A percentile compares a stretch with the other conserved stretches of the same genome.
Evolutionary conservation across 1,284 basidiomycete species (phyloP).

Genomic region (Cystobasidium slooffiae): DNA sequence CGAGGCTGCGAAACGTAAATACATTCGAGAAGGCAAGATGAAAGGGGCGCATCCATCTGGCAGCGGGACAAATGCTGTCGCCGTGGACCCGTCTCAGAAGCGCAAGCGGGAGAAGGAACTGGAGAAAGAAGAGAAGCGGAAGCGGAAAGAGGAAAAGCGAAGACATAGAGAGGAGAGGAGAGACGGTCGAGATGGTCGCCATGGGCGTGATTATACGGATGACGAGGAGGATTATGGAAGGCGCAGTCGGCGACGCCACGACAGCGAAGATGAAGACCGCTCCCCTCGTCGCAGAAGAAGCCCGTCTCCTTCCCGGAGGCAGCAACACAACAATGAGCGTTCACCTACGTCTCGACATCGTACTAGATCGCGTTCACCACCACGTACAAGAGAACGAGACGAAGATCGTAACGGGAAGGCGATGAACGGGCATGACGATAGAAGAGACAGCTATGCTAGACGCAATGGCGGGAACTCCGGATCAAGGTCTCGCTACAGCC

Average conservation of each 20-base stretch:
- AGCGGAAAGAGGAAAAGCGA: constrained; percentile 64
- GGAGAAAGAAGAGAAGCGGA: constrained; percentile 64
- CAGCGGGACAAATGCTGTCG: constrained; percentile 67
- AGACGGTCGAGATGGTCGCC: not conserved
- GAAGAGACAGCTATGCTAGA: not conserved
- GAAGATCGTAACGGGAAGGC: too few species aligned
- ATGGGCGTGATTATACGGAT: not conserved
- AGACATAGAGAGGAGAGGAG: constrained; percentile 59
- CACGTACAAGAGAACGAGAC: too few species aligned
- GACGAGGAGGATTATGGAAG: not conserved
- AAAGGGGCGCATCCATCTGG: constrained; percentile 67
- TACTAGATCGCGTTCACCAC: too few species aligned
- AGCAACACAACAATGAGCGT: not conserved
- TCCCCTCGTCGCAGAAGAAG: constrained; percentile 2
- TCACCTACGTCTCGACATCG: not conserved
- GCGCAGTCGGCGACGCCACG: not conserved
- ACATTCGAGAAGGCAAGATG: constrained; percentile 80
- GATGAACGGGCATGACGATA: not conserved
- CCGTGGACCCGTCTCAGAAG: constrained; percentile 62
- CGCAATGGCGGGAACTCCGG: not conserved
- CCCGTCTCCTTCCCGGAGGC: too few species aligned
- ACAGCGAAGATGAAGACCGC: not conserved
- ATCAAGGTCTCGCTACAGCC: not conserved
- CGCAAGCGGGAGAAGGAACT: constrained; percentile 73
- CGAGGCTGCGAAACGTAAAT: constrained; percentile 86